phyloP scores from a whole-genome alignment of 129 eudicot species.

The Calendula officinalis region DNA sequence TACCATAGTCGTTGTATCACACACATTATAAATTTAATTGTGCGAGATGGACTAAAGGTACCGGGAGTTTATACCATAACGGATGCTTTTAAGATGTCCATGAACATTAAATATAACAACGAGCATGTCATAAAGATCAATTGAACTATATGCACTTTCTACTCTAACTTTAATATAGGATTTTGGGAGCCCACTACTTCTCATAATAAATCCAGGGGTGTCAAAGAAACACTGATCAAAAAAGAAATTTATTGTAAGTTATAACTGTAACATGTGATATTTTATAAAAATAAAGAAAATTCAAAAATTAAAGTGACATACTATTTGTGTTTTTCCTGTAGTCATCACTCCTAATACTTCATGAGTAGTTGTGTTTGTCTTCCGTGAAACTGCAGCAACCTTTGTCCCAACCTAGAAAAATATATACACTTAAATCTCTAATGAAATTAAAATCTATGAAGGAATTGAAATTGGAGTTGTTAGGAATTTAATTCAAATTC shows the following conservation, averaged over 20 bases:
- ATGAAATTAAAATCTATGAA: too few relatives aligned
- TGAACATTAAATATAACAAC: too few relatives aligned
- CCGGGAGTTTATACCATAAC: too few relatives aligned
- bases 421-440: neutral
- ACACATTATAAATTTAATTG: too few relatives aligned
- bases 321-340: slow-evolving; percentile 78
- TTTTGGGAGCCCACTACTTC: slow-evolving; percentile 62
- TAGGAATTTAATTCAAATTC: too few relatives aligned
- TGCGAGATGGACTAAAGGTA: too few relatives aligned
- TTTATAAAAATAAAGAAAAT: neutral
- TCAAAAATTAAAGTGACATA: slow-evolving; percentile 33
- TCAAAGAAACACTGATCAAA: slow-evolving; percentile 84
- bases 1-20: too few relatives aligned
- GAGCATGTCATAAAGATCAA: too few relatives aligned
- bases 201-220: slow-evolving; percentile 82
- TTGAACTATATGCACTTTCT: too few relatives aligned
- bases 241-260: slow-evolving; percentile 18
- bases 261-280: slow-evolving; percentile 10
- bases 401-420: slow-evolving; percentile 69
- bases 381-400: slow-evolving; percentile 90
- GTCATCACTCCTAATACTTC: slow-evolving; percentile 90
- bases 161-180: slow-evolving; percentile 65
- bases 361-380: slow-evolving; percentile 79
- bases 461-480: too few relatives aligned
- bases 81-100: too few relatives aligned